These are phyloP conservation scores for Nicotiana otophora DNA, from an alignment of 257 asterid species.

Conservation along the genomic window DNA sequence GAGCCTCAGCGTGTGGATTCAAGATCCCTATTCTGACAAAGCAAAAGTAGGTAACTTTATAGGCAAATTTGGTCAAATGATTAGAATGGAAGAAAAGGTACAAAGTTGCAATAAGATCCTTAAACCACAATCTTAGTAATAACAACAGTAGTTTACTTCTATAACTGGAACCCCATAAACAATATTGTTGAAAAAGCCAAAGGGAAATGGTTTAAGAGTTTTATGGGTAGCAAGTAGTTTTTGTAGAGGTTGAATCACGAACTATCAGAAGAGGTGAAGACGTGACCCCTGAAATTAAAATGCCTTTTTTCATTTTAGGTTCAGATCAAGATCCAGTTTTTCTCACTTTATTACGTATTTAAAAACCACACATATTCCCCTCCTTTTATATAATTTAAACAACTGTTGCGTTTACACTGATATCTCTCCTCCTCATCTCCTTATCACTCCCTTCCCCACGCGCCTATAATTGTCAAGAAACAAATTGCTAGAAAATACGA, in stretches of 20 bases:
- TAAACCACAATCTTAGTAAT: neutral
- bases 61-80: slow-evolving; percentile 3
- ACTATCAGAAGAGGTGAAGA: slow-evolving; percentile 9
- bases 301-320: neutral
- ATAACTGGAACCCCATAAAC: neutral
- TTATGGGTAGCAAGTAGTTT: neutral
- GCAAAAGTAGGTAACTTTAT: slow-evolving; percentile 5
- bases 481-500: neutral
- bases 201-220: slow-evolving; percentile 1
- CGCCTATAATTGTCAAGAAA: too few species aligned
- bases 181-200: neutral
- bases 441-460: neutral
- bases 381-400: neutral
- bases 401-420: neutral
- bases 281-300: neutral
- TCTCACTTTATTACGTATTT: neutral
- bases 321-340: slow-evolving; percentile 13
- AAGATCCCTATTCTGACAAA: neutral
- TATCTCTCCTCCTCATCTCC: neutral
- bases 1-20: neutral
- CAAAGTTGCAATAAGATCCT: neutral
- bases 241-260: slow-evolving; percentile 10
- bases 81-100: slow-evolving; percentile 10
- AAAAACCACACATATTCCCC: neutral
- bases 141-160: neutral